These are phyloP conservation scores for Calonectria pseudoreteaudii DNA, from an alignment of 2,329 filamentous ascomycete genomes.

Conservation along the genomic window DNA sequence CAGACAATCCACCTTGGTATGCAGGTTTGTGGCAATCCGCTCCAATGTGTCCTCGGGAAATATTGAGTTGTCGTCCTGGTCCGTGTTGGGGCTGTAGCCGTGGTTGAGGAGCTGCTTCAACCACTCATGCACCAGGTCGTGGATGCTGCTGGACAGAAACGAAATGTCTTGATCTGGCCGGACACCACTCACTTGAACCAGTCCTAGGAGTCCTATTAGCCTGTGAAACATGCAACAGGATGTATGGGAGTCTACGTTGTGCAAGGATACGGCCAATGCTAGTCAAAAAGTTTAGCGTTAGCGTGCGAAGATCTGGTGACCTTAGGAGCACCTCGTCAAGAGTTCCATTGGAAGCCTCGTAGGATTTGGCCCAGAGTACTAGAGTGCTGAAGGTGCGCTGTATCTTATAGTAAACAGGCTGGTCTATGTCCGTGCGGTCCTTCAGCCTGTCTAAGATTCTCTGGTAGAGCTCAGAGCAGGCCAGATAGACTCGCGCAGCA, in stretches of 20 bases:
- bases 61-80: not conserved
- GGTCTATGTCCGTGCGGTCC: slow-evolving; percentile 5
- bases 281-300: slow-evolving; percentile 12
- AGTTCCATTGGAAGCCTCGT: slow-evolving; percentile 2
- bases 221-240: not conserved
- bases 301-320: slow-evolving; percentile 6
- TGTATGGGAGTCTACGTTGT: slow-evolving; percentile 3
- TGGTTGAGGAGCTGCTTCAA: slow-evolving; percentile 1
- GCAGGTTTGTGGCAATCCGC: not conserved
- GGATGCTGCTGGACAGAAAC: not conserved
- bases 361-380: not conserved
- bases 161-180: not conserved
- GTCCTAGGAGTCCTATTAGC: not conserved
- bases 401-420: slow-evolving; percentile 5
- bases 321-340: slow-evolving; percentile 2
- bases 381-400: not conserved
- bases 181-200: not conserved
- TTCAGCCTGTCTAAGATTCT: slow-evolving; percentile 4
- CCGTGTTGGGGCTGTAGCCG: not conserved
- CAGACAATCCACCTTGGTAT: not conserved
- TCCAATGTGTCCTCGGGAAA: slow-evolving; percentile 4
- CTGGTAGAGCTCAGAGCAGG: slow-evolving; percentile 4
- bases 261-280: slow-evolving; percentile 1
- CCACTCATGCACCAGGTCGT: not conserved
- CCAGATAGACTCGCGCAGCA: not conserved